Conservation (phyloP, 2,329 filamentous ascomycete species). For the Incumbomyces lentus region DNA sequence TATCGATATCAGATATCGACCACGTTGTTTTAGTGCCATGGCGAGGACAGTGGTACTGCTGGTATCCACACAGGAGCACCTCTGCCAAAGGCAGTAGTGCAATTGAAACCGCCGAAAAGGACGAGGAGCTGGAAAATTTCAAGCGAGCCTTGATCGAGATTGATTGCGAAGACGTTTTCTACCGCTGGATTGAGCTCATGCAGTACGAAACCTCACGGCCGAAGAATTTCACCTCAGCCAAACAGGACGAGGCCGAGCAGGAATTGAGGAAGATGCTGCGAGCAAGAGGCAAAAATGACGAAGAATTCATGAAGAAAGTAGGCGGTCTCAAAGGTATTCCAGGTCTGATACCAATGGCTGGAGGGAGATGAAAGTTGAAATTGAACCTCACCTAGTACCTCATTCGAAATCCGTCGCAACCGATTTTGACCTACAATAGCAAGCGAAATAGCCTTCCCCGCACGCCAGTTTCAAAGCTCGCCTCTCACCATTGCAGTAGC, state of each 20-base stretch:
- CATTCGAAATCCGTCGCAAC: too few species aligned
- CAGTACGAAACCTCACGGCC: slow-evolving; percentile 75
- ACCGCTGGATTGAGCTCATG: slow-evolving; percentile 83
- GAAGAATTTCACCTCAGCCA: slow-evolving; percentile 65
- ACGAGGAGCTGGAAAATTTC: slow-evolving; percentile 69
- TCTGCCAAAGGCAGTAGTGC: slow-evolving; percentile 24
- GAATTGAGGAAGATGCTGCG: slow-evolving; percentile 69
- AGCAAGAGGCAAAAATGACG: slow-evolving; percentile 68
- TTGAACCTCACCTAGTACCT: too few species aligned
- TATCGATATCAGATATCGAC: slow-evolving; percentile 56
- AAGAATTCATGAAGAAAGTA: slow-evolving; percentile 63
- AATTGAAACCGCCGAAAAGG: slow-evolving; percentile 36
- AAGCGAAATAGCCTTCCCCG: too few species aligned
- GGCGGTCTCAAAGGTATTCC: slow-evolving; percentile 50
- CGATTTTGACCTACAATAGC: too few species aligned
- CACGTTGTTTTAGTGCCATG: slow-evolving; percentile 53
- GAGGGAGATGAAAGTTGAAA: too few species aligned
- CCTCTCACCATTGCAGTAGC: too few species aligned
- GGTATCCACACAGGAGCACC: slow-evolving; percentile 41
- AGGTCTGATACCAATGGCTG: slow-evolving; percentile 26
- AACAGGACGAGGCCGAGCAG: slow-evolving; percentile 60
- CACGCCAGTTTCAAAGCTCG: too few species aligned
- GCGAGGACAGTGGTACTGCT: slow-evolving; percentile 57
- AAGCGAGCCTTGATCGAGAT: slow-evolving; percentile 62
- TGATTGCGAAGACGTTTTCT: slow-evolving; percentile 83